Conservation (phyloP, 495 filamentous ascomycete genomes). For the Hyaloscypha bicolor region DNA sequence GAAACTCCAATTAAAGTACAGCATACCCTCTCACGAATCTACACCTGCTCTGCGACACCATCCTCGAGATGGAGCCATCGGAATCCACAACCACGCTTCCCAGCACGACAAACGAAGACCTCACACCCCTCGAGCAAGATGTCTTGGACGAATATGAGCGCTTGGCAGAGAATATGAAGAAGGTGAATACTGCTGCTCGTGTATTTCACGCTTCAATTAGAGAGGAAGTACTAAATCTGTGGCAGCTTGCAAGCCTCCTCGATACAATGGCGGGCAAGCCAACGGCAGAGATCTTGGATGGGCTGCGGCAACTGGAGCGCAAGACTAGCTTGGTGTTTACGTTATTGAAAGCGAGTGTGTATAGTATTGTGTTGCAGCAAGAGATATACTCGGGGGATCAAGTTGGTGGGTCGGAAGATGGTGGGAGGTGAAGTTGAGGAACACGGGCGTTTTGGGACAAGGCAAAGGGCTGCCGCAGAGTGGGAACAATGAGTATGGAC, state of each 20-base stretch:
- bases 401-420: slow-evolving; percentile 43
- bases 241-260: slow-evolving; percentile 62
- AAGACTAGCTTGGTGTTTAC: slow-evolving; percentile 96
- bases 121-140: slow-evolving; percentile 86
- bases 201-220: slow-evolving; percentile 1
- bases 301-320: slow-evolving; percentile 83
- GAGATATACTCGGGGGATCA: slow-evolving; percentile 76
- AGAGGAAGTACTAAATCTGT: not conserved
- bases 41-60: not conserved
- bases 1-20: not conserved
- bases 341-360: slow-evolving; percentile 94
- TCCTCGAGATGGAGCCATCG: slow-evolving; percentile 15
- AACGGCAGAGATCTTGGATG: slow-evolving; percentile 75
- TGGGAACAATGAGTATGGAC: not conserved
- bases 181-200: slow-evolving; percentile 49
- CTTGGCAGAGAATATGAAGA: slow-evolving; percentile 87
- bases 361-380: slow-evolving; percentile 97
- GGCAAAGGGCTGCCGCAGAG: not conserved
- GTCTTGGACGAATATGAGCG: slow-evolving; percentile 91
- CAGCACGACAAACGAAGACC: slow-evolving; percentile 38
- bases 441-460: slow-evolving; percentile 26
- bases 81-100: slow-evolving; percentile 19
- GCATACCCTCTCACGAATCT: not conserved
- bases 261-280: slow-evolving; percentile 64
- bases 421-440: slow-evolving; percentile 26